These are phyloP conservation scores for Stemphylium beticola DNA, from an alignment of 2,329 filamentous ascomycete genomes.

Conservation along the genomic window DNA sequence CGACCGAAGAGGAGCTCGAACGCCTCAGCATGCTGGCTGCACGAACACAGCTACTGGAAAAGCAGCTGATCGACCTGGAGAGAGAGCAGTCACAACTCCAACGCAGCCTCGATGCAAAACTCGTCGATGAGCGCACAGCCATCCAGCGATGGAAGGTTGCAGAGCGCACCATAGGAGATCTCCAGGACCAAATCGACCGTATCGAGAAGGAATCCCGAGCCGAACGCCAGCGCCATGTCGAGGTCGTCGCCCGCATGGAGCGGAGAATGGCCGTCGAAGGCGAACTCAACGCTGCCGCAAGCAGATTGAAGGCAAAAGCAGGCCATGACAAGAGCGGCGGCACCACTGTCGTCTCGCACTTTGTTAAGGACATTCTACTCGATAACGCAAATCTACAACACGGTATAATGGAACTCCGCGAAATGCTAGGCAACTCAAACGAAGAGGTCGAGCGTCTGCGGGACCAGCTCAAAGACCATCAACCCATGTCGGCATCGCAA, in stretches of 20 bases:
- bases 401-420: conserved; percentile 87
- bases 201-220: conserved; percentile 84
- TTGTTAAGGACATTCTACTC: conserved; percentile 92
- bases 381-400: conserved; percentile 95
- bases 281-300: conserved; percentile 79
- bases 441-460: conserved; percentile 89
- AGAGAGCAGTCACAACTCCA: conserved; percentile 79
- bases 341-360: conserved; percentile 84
- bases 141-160: conserved; percentile 85
- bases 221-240: conserved; percentile 80
- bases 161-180: conserved; percentile 75
- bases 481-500: conserved; percentile 61
- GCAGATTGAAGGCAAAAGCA: conserved; percentile 75
- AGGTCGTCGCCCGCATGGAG: conserved; percentile 83
- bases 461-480: conserved; percentile 80
- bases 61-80: conserved; percentile 79
- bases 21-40: conserved; percentile 75
- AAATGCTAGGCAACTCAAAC: conserved; percentile 89
- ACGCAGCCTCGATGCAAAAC: conserved; percentile 67
- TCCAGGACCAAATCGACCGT: conserved; percentile 86
- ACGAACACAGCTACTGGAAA: conserved; percentile 79
- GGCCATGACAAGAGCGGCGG: conserved; percentile 64
- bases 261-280: conserved; percentile 80
- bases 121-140: conserved; percentile 78
- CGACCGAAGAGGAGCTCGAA: conserved; percentile 77